Evolutionary conservation across 805 yeast genomes (phyloP).

Genomic region (Zygosaccharomyces siamensis): DNA sequence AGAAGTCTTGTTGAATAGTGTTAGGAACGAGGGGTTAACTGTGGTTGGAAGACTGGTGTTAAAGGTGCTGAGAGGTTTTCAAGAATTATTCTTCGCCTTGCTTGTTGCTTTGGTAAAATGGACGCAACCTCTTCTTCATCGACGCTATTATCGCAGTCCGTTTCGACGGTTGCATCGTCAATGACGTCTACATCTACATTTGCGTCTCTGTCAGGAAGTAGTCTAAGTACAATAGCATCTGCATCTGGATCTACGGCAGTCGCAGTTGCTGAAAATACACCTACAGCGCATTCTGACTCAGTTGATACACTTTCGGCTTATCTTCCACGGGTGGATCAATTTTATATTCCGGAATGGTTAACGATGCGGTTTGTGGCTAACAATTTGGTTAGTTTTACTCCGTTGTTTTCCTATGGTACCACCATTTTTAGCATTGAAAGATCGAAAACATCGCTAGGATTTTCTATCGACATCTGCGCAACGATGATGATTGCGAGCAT

Average conservation of each 20-base stretch:
- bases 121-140: neutral
- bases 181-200: neutral
- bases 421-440: constrained; percentile 66
- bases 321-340: constrained; percentile 39
- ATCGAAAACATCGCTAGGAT: constrained; percentile 66
- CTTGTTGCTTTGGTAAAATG: neutral
- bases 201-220: neutral
- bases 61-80: neutral
- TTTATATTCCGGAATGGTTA: constrained; percentile 46
- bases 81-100: neutral
- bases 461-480: constrained; percentile 87
- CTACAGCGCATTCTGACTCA: constrained; percentile 1
- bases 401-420: constrained; percentile 81
- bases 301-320: constrained; percentile 28
- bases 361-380: constrained; percentile 56
- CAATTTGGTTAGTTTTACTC: constrained; percentile 70
- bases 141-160: neutral
- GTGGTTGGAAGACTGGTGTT: neutral
- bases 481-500: constrained; percentile 80
- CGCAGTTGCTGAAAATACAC: constrained; percentile 4
- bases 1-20: neutral
- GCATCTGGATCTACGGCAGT: constrained; percentile 6
- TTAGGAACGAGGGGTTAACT: neutral
- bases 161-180: neutral
- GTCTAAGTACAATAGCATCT: constrained; percentile 4